These are phyloP conservation scores for Fraxinus angustifolia DNA, from an alignment of 305 asterid genomes.

Conservation along the genomic window DNA sequence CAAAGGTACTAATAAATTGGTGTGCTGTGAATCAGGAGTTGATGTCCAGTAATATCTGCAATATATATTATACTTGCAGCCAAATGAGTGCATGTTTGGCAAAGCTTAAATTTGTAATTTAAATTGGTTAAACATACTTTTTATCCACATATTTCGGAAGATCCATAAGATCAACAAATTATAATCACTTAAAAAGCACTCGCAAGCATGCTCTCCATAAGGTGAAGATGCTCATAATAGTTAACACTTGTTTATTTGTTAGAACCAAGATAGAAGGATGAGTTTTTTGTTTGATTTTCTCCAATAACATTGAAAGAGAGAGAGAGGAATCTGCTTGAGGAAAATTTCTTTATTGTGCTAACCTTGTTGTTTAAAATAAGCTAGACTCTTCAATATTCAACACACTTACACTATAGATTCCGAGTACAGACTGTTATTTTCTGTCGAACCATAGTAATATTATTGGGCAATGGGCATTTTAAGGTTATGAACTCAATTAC, in stretches of 20 bases:
- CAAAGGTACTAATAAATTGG: not conserved
- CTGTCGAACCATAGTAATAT: too few species aligned
- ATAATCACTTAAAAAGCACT: too few species aligned
- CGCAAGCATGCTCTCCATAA: not conserved
- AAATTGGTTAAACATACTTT: not conserved
- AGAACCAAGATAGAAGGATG: not conserved
- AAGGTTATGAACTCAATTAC: not conserved
- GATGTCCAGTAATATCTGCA: too few species aligned
- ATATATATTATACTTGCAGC: too few species aligned
- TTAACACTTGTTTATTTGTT: not conserved
- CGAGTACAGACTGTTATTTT: too few species aligned
- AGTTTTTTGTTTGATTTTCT: not conserved
- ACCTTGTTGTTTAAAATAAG: not conserved
- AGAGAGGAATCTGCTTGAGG: not conserved
- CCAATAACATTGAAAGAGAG: not conserved
- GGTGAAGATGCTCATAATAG: not conserved
- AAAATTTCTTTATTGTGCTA: not conserved
- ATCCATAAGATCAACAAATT: too few species aligned
- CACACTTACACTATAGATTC: too few species aligned
- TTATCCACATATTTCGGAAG: too few species aligned
- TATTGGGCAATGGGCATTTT: not conserved
- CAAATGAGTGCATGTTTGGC: too few species aligned
- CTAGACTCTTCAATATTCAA: not conserved
- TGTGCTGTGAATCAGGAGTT: not conserved
- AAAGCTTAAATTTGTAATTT: too few species aligned